Conservation (phyloP, 148 eudicot genomes). For the Rhododendron griersonianum region DNA sequence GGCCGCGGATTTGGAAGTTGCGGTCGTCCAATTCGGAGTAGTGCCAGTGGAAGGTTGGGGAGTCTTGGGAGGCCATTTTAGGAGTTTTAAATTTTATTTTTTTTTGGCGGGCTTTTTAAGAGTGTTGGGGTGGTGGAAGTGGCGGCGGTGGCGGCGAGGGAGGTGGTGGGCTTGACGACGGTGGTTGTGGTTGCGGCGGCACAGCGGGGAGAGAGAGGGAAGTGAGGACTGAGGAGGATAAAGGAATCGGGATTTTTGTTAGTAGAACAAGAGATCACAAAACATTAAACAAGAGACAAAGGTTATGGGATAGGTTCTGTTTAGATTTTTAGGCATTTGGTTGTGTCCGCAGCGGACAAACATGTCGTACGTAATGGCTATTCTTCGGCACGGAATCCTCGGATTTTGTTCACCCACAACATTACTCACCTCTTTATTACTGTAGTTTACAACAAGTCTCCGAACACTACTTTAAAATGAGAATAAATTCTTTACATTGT, state of each 20-base stretch:
- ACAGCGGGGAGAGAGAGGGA: background rate
- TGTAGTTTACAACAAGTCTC: too few species aligned
- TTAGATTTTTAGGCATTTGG: background rate
- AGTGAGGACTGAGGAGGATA: background rate
- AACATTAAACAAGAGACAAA: background rate
- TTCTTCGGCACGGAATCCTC: too few species aligned
- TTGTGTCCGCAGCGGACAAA: too few species aligned
- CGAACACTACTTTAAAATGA: too few species aligned
- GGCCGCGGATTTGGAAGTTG: slow-evolving; percentile 68
- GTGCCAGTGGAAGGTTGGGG: slow-evolving; percentile 59
- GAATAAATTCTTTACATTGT: too few species aligned
- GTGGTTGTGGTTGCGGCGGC: background rate
- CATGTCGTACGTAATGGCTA: too few species aligned
- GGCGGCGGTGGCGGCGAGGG: background rate
- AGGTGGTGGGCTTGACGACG: background rate
- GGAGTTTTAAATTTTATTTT: background rate
- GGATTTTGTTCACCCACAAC: too few species aligned
- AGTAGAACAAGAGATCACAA: background rate
- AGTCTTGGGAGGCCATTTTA: slow-evolving; percentile 15
- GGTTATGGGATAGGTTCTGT: background rate
- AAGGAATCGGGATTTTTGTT: background rate
- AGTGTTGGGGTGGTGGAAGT: slow-evolving; percentile 16
- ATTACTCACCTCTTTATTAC: too few species aligned
- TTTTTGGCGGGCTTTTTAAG: slow-evolving; percentile 7
- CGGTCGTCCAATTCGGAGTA: slow-evolving; percentile 58